Base-by-base conservation (phyloP, 2,329 filamentous ascomycete species). In the Alternaria ventricosa region DNA sequence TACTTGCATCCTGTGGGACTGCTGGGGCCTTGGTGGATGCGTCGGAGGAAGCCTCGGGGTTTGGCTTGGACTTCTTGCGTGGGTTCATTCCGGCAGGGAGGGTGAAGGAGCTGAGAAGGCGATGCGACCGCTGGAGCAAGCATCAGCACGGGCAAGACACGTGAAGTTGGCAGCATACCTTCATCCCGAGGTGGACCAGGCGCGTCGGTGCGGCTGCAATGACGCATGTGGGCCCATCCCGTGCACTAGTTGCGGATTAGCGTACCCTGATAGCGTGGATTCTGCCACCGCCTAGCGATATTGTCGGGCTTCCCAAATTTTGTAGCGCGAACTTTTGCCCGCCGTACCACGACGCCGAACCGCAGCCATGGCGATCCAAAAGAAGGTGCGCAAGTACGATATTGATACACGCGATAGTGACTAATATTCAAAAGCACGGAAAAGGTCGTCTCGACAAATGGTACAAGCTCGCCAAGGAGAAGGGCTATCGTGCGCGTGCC, bases 391-490 rank as follows among this genome's bases (percentile, higher is more conserved):
- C 56, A 60, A 33, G 43, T n/a, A 54, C 33, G 12, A 4, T n/a
- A 13, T 3, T 11, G 5, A 28, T 28, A 15, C 12, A 5, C 8
- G 9, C 11, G 20, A 33, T 27, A n/a, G 9, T 7, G 5, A 12
- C 78, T 77, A 74, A 83, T 60, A 12, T 36, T 49, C 20, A 6
- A 3, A 62, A 88, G 87, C 92, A 97, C 84, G 95, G 94, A 84
- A 98, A 98, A 85, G 95, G 95, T 82, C 94, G 95, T 88, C 87
- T 97, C 76, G 96, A 99, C 83, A 97, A 98, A 83, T 98, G 94
- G 93, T 99, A 98, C 84, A 95, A 94, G 80, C 90, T 98, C 75
- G 96, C 96, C 66, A 99, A 99, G 82, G 96, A 99, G 81, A 98
- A 97, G 82, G 96, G 96, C 67, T 99, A 97, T 79, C 88, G 96